Conservation (phyloP, 441 rosid species). For the Corymbia citriodora region DNA sequence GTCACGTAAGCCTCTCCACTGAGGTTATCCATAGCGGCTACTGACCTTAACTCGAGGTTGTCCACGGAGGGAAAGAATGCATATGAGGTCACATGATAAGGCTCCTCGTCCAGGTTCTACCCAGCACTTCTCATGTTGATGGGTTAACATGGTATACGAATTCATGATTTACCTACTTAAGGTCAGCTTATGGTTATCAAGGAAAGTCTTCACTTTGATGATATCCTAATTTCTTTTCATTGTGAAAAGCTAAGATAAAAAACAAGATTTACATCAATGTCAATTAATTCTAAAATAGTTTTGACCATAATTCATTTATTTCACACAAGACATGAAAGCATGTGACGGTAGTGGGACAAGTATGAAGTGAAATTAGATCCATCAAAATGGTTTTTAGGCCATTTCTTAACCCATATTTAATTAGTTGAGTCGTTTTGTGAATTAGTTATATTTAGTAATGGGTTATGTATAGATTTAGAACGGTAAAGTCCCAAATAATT, state of each 20-base stretch:
- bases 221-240: background rate
- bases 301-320: background rate
- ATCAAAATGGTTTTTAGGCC: no score
- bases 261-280: background rate
- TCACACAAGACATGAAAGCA: accelerated
- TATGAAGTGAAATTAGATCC: background rate
- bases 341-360: background rate
- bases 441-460: no score
- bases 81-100: background rate
- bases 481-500: no score
- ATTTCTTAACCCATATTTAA: no score
- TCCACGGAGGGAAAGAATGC: background rate
- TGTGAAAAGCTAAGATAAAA: background rate
- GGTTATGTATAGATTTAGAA: no score
- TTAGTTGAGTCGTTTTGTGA: no score
- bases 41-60: background rate
- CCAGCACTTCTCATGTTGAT: background rate
- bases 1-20: background rate
- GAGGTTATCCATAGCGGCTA: background rate
- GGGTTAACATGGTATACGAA: background rate
- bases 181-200: background rate
- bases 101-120: background rate
- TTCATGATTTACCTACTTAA: background rate
- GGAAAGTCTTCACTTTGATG: background rate
- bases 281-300: background rate